Percentiles rank a stretch among this genome's conserved stretches.
Evolutionary conservation across 2,329 filamentous ascomycete genomes (phyloP).

Genomic region (Hypoxylon sp.): DNA sequence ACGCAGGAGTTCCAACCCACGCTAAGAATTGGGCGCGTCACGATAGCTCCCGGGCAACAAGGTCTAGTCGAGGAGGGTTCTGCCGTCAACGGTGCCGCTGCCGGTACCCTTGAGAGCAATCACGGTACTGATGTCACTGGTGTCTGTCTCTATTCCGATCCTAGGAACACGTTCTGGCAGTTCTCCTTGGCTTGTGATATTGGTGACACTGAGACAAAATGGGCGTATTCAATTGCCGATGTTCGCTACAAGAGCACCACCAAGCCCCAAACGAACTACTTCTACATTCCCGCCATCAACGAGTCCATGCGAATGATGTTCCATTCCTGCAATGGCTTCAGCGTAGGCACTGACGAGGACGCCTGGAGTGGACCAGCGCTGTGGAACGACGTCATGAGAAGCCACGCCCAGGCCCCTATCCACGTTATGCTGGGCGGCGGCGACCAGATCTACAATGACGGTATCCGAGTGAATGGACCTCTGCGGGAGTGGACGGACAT

Average conservation of each 20-base stretch:
- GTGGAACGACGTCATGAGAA: slow-evolving; percentile 92
- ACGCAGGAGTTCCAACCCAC: slow-evolving; percentile 65
- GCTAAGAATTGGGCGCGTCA: slow-evolving; percentile 59
- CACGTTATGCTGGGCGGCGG: slow-evolving; percentile 96
- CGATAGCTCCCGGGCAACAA: slow-evolving; percentile 37
- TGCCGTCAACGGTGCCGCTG: slow-evolving; percentile 43
- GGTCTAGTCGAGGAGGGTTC: slow-evolving; percentile 43
- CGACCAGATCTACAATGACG: slow-evolving; percentile 97
- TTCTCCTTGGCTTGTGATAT: slow-evolving; percentile 86
- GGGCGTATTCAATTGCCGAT: slow-evolving; percentile 78
- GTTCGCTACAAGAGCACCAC: slow-evolving; percentile 67
- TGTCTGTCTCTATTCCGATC: slow-evolving; percentile 70
- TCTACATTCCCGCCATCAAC: slow-evolving; percentile 82
- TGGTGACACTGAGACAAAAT: slow-evolving; percentile 71
- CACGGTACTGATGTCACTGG: slow-evolving; percentile 55
- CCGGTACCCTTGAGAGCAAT: slow-evolving; percentile 54
- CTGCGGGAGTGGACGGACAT: slow-evolving; percentile 84
- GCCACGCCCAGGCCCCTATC: slow-evolving; percentile 80
- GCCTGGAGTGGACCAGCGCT: slow-evolving; percentile 89
- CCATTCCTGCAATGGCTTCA: slow-evolving; percentile 97
- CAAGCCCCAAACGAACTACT: slow-evolving; percentile 69
- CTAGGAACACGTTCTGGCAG: slow-evolving; percentile 85
- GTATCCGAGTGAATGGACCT: slow-evolving; percentile 84
- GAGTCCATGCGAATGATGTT: slow-evolving; percentile 99
- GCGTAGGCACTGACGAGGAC: slow-evolving; percentile 74